phyloP scores from a whole-genome alignment of 257 asterid species.

The Fraxinus quadrangulata region DNA sequence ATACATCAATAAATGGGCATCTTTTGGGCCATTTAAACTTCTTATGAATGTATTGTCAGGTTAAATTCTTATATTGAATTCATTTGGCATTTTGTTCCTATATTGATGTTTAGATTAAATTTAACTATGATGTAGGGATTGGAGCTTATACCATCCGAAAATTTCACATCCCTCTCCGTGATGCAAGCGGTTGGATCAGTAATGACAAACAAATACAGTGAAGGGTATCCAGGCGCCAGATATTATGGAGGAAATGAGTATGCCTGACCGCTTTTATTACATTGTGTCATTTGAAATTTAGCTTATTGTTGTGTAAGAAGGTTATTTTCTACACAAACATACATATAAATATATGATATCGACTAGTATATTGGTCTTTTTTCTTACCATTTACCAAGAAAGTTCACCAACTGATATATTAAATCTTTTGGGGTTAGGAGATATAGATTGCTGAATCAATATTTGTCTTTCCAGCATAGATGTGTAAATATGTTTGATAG shows the following conservation, averaged over 20 bases:
- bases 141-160: conserved; percentile 93
- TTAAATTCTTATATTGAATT: neutral
- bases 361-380: neutral
- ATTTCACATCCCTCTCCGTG: conserved; percentile 88
- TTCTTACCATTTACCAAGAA: neutral
- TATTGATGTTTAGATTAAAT: conserved; percentile 9
- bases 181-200: conserved; percentile 99
- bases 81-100: neutral
- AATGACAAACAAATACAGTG: conserved; percentile 95
- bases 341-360: too few species aligned
- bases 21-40: conserved; percentile 11
- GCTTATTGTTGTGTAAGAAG: neutral
- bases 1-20: neutral
- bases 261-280: conserved; percentile 20
- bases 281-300: conserved; percentile 1
- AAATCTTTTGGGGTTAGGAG: neutral
- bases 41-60: conserved; percentile 6
- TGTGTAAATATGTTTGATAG: neutral
- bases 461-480: conserved; percentile 11
- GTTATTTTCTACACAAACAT: neutral
- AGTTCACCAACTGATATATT: neutral
- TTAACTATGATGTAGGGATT: conserved; percentile 55
- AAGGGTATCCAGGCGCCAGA: conserved; percentile 98
- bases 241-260: conserved; percentile 98
- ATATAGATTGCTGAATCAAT: neutral